Percentiles rank a stretch among this genome's conserved stretches.
phyloP scores from a whole-genome alignment of 139 green algal species.

The Volvox reticuliferus region DNA sequence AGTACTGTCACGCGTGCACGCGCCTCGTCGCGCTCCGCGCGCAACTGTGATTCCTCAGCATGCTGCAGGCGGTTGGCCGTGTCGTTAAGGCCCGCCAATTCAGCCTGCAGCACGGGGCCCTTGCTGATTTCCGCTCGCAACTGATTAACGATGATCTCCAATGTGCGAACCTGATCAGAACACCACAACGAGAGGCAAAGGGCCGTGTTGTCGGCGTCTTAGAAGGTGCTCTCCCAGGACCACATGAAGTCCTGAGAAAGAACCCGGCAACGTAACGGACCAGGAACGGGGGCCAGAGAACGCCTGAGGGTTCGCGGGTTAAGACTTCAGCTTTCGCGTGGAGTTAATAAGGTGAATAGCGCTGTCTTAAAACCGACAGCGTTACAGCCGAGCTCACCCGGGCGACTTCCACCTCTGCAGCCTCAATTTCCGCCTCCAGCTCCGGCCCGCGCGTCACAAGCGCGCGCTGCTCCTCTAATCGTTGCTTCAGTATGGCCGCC shows the following conservation, averaged over 20 bases:
- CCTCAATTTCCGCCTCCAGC: conserved; percentile 42
- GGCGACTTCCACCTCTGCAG: conserved; percentile 37
- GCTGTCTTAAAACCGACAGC: too few species aligned
- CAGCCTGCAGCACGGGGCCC: conserved; percentile 25
- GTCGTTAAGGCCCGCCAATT: conserved; percentile 35
- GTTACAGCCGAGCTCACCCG: not conserved
- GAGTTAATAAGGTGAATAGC: too few species aligned
- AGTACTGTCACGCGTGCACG: conserved; percentile 10
- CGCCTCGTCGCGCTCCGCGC: conserved; percentile 19
- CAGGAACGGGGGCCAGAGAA: not conserved
- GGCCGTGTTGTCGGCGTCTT: too few species aligned
- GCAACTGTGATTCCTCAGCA: conserved; percentile 28
- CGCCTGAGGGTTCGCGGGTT: not conserved
- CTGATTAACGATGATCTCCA: conserved; percentile 38
- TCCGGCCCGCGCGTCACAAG: not conserved
- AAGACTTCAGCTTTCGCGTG: not conserved
- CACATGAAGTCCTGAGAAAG: too few species aligned
- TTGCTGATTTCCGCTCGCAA: conserved; percentile 36
- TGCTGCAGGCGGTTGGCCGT: conserved; percentile 36
- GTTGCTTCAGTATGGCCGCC: not conserved
- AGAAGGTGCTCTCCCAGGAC: too few species aligned
- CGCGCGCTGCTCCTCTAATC: conserved; percentile 14
- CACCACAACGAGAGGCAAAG: too few species aligned
- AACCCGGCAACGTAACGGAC: too few species aligned
- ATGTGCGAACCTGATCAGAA: conserved; percentile 38